phyloP scores from a whole-genome alignment of 2,329 filamentous ascomycete species.

The Fusarium sp. region DNA sequence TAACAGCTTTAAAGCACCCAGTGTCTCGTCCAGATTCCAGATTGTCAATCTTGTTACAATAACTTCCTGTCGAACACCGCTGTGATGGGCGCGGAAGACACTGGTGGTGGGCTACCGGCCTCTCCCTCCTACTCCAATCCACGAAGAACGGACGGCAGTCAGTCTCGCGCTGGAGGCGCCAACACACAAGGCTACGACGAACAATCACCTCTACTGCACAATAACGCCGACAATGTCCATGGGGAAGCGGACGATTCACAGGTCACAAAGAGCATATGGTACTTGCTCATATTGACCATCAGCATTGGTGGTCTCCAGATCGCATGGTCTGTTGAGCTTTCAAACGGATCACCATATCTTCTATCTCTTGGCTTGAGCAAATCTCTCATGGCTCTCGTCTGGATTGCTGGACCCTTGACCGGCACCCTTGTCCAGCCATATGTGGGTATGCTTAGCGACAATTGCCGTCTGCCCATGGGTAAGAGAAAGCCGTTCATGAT shows the following conservation, averaged over 20 bases:
- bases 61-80: conserved; percentile 1
- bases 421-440: conserved; percentile 85
- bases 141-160: conserved; percentile 18
- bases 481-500: conserved; percentile 86
- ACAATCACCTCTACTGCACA: conserved; percentile 45
- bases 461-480: conserved; percentile 77
- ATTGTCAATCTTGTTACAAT: conserved; percentile 3
- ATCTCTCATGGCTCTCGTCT: conserved; percentile 82
- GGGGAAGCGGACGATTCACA: conserved; percentile 51
- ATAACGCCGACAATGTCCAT: conserved; percentile 11
- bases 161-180: conserved; percentile 30
- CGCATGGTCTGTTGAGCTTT: conserved; percentile 94
- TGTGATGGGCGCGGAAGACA: conserved; percentile 26
- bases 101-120: conserved; percentile 5
- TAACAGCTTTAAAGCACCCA: conserved; percentile 15
- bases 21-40: conserved; percentile 4
- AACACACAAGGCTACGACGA: conserved; percentile 37
- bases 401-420: conserved; percentile 83
- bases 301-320: conserved; percentile 91
- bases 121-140: conserved; percentile 8
- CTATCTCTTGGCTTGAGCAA: conserved; percentile 85
- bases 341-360: conserved; percentile 88
- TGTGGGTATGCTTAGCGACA: conserved; percentile 82
- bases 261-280: conserved; percentile 82
- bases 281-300: conserved; percentile 85